Evolutionary conservation across 108 stramenopile genomes (phyloP), one percentile per base, ranked within the genome.

Genomic region (Pseudonitzschia delicatissima): DNA sequence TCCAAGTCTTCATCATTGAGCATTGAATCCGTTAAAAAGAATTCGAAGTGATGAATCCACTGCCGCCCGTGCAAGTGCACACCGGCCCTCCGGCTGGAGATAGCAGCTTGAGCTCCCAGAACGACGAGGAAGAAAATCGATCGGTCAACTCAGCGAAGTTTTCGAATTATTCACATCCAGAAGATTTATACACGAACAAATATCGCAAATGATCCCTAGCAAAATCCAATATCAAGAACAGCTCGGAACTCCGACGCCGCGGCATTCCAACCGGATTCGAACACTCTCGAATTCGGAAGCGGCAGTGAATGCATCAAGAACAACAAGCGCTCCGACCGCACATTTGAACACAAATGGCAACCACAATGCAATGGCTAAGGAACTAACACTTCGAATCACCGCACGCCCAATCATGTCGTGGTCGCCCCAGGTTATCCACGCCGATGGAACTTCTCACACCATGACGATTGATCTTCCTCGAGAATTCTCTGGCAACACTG

Each of bases 381-480:
- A 55, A 27, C 31, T 55, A 27, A 11, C 31, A 4, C 9, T 55
- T 55, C 29, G 31, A 33, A 55, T 55, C 53, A 55, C 53, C 6
- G 31, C 53, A 55, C 53, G 53, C n/a, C 53, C 53, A 2, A 55
- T 55, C n/a, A 55, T 55, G 53, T 55, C 53, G 1, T 55, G 53
- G 53, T 55, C 53, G 0, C 53, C 53, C 9, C 29, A 55, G n/a
- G 31, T 55, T 1, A 17, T 55, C 0, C 53, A 55, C n/a, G 0
- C 53, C 0, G 31, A 55, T 55, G 53, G 53, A n/a, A 33, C 31
- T 9, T 33, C 31, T 27, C 53, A 55, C 31, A 55, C 53, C 12
- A 55, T 55, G 53, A 55, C 53, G 15, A 55, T 55, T 12, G 53
- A 55, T 27, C 32, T 55, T n/a, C 53, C 53, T n/a, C n/a, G 18